A percentile compares a stretch with the other conserved stretches of the same genome.
phyloP scores from a whole-genome alignment of 306 rosid genomes.

The Cucurbita ficifolia region DNA sequence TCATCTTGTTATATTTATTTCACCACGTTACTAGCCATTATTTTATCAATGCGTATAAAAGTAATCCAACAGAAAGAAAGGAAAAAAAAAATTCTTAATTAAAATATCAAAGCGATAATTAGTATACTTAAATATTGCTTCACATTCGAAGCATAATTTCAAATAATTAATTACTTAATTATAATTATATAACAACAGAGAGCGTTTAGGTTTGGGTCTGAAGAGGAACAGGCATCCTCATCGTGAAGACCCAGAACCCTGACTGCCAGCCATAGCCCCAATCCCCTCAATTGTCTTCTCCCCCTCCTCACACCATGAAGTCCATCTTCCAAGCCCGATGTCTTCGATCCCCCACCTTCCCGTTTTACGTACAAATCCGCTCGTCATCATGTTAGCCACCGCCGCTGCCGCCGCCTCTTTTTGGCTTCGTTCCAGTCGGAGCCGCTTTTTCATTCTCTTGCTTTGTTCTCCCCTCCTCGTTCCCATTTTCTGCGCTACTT shows the following conservation, averaged over 20 bases:
- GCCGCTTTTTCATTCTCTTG: conserved; percentile 1
- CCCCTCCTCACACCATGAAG: background rate
- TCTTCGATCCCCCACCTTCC: background rate
- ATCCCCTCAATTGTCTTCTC: background rate
- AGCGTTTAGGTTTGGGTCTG: background rate
- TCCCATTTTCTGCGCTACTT: conserved; percentile 6
- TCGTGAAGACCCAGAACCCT: background rate
- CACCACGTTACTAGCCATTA: too few species aligned
- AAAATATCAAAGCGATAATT: background rate
- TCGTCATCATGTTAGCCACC: conserved; percentile 6
- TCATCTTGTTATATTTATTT: too few species aligned
- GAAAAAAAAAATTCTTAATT: background rate
- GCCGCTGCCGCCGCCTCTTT: background rate
- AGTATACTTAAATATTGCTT: background rate
- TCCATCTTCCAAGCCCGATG: background rate
- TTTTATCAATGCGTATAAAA: too few species aligned
- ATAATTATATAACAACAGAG: background rate
- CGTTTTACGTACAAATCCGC: background rate
- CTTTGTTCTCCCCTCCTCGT: conserved; percentile 5
- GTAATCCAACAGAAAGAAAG: too few species aligned
- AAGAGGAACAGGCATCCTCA: background rate
- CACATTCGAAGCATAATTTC: background rate
- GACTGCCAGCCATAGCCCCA: background rate
- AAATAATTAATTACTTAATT: background rate
- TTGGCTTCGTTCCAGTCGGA: conserved; percentile 6